These are phyloP conservation scores for Saturnispora kantuleensis DNA, from an alignment of 805 yeast species.

Conservation along the genomic window DNA sequence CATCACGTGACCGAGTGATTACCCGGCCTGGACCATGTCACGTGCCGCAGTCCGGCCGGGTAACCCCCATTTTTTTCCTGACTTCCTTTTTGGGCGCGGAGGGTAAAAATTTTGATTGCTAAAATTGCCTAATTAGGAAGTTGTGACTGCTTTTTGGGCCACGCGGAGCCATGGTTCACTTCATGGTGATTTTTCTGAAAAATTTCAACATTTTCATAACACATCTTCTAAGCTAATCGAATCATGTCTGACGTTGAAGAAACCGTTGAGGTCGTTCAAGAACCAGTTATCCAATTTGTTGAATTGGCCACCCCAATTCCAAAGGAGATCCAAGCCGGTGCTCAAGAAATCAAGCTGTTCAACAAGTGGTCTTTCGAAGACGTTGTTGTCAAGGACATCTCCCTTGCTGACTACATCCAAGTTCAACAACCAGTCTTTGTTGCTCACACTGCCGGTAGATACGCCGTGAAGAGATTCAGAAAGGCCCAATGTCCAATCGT, in stretches of 20 bases:
- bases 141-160: constrained; percentile 10
- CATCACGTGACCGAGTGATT: too few species aligned
- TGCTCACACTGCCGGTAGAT: constrained; percentile 99
- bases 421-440: constrained; percentile 95
- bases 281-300: constrained; percentile 68
- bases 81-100: constrained; percentile 13
- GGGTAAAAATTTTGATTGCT: constrained; percentile 8
- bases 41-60: constrained; percentile 3
- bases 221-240: constrained; percentile 7
- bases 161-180: not conserved
- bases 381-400: constrained; percentile 94
- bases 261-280: constrained; percentile 65
- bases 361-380: constrained; percentile 99
- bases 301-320: constrained; percentile 95
- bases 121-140: constrained; percentile 6
- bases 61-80: constrained; percentile 10
- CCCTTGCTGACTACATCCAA: constrained; percentile 97
- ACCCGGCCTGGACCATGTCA: too few species aligned
- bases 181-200: not conserved
- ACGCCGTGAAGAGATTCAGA: constrained; percentile 99
- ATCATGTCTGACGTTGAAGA: constrained; percentile 74
- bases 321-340: constrained; percentile 92
- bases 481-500: constrained; percentile 99
- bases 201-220: constrained; percentile 1
- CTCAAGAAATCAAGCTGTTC: constrained; percentile 93